A percentile compares a stretch with the other conserved stretches of the same genome.
phyloP scores from a whole-genome alignment of 345 rosid genomes.

The Eucalyptus paniculata region DNA sequence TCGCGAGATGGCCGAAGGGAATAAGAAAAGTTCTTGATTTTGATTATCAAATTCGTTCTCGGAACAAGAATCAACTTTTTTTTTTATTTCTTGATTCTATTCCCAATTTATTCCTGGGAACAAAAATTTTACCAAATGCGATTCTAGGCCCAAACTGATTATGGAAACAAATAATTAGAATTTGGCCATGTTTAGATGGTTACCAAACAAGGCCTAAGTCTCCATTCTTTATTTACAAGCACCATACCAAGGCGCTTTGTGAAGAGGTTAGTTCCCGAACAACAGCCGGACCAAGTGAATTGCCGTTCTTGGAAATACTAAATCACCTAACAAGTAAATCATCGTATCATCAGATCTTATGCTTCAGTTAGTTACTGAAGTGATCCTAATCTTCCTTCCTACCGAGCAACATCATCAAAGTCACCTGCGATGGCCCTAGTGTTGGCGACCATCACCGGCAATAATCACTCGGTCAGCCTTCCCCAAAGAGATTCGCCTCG shows the following conservation, averaged over 20 bases:
- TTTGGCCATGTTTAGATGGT: too few species aligned
- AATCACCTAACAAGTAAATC: not conserved
- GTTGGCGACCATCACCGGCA: not conserved
- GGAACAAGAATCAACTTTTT: too few species aligned
- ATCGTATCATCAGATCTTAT: not conserved
- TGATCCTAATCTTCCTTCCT: not conserved
- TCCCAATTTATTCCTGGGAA: too few species aligned
- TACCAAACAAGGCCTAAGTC: not conserved
- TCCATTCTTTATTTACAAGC: not conserved
- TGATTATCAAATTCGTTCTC: too few species aligned
- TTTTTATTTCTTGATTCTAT: too few species aligned
- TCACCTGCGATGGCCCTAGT: not conserved
- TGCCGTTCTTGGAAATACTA: not conserved
- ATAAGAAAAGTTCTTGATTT: too few species aligned
- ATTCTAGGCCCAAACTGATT: too few species aligned
- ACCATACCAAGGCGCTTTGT: not conserved
- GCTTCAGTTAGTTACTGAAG: not conserved
- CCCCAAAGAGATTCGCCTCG: not conserved
- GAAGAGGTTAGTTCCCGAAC: not conserved
- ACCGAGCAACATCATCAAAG: not conserved
- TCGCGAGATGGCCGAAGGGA: too few species aligned
- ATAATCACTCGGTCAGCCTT: not conserved
- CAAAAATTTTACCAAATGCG: too few species aligned
- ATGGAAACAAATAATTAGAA: too few species aligned
- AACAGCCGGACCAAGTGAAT: not conserved